Base-by-base conservation (phyloP, 306 rosid genomes). In the Echinosophora koreensis region DNA sequence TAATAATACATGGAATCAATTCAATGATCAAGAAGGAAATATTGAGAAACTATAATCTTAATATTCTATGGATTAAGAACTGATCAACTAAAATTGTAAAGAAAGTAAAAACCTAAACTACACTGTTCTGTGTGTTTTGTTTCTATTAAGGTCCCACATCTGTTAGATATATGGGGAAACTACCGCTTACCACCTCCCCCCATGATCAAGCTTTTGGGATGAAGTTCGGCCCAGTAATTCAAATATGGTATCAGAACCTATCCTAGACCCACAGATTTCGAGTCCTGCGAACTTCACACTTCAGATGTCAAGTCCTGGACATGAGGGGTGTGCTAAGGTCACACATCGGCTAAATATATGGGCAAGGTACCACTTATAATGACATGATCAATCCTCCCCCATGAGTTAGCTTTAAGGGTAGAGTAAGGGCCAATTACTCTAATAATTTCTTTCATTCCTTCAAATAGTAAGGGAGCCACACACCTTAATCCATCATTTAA, bases 21-120 rank as follows among this genome's bases (percentile, higher is more conserved):
- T 81, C 47, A 47, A 37, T 39, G 13, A 63, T 3, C 68, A 77
- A 28, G 18, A 49, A 44, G 11, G 68, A 67, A 13, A 68, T 61
- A 37, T 54, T 16, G 38, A 51, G 4, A 66, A 35, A 10, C 54
- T 18, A 66, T 44, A 32, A 3, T 66, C 41, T 17, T 28, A 30
- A 71, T 71, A 71, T 13, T 54, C 56, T 62, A 37, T 38, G 51
- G 14, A 38, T 46, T 44, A 73, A 80, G 39, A 57, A 35, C 30
- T 17, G 30, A 42, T 62, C 11, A 5, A 16, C 56, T 14, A 35
- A 44, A 57, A 34, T 38, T 35, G 46, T 73, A 57, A 38, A 79
- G 8, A 46, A 38, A 13, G 39, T 59, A 39, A 39, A 60, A 35
- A 58, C 50, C 57, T 44, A 30, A 57, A 61, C 14, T 17, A 18